Evolutionary conservation across 2,329 filamentous ascomycete genomes (phyloP).

Genomic region (Ophiostoma sp.): DNA sequence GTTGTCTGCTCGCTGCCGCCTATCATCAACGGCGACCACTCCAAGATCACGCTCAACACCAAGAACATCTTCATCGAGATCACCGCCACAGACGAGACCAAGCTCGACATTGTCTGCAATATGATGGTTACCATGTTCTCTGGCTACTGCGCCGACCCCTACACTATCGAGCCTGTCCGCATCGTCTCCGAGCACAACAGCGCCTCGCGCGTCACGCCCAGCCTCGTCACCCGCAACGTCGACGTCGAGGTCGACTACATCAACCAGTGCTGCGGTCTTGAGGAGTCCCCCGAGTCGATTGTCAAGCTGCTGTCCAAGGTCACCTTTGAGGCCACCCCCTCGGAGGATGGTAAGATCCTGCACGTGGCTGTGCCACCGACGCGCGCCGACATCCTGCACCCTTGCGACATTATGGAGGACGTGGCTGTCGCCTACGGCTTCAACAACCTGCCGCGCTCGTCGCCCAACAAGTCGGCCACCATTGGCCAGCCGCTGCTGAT

Average conservation of each 20-base stretch:
- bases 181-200: constrained; percentile 90
- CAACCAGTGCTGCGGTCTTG: constrained; percentile 85
- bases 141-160: constrained; percentile 80
- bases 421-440: constrained; percentile 96
- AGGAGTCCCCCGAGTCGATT: constrained; percentile 71
- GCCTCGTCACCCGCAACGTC: constrained; percentile 72
- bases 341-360: constrained; percentile 66
- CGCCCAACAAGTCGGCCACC: constrained; percentile 81
- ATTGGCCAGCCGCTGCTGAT: constrained; percentile 83
- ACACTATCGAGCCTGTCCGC: constrained; percentile 91
- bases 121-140: constrained; percentile 98
- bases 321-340: constrained; percentile 80
- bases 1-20: constrained; percentile 91
- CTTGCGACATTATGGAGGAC: constrained; percentile 99
- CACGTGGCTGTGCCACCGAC: constrained; percentile 85
- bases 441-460: constrained; percentile 87
- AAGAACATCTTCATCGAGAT: constrained; percentile 94
- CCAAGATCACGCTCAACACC: constrained; percentile 89
- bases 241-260: constrained; percentile 90
- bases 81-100: constrained; percentile 92
- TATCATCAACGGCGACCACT: constrained; percentile 97
- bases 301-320: constrained; percentile 83
- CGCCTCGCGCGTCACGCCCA: constrained; percentile 76
- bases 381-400: constrained; percentile 89
- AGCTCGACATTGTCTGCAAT: constrained; percentile 78